Base-by-base conservation (phyloP, 2,329 filamentous ascomycete genomes). In the Raffaelea ambrosiae region DNA sequence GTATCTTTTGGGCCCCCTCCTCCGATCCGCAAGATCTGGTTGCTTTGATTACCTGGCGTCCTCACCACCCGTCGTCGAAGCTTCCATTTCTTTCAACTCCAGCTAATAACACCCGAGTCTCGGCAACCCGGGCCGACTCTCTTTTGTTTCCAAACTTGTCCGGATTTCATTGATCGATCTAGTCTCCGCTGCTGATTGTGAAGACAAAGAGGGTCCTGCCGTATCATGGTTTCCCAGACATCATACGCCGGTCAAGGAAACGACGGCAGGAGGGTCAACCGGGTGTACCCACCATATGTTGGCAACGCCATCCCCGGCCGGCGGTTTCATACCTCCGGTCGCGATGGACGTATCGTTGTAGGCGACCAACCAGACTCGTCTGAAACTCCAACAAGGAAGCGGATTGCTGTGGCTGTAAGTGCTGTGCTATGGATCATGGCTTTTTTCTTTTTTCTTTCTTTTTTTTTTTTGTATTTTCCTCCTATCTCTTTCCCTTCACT, bases 391-490 rank as follows among this genome's bases (percentile, higher is more conserved):
- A 71, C 75, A 50, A 66, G 76, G 43, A 80, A 80, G 65, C 68
- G 77, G 35, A 79, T 80, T 55, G 71, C 76, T 22, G 74, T 81
- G 51, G 77, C 77, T 50, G 77, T 81, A 66, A 66, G 76, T 64
- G 35, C 41, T 31, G 43, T n/a, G 22, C 19, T 8, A 5, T 38
- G 7, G 14, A 5, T 19, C 18, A 19, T 19, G 5, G 35, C 16
- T 38, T 38, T n/a, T 38, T 38, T n/a, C 40, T 31, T 21, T 19
- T 18, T 33, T 33, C 47, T 44, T 49, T 33, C 22, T 5, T 5
- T 13, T 35, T 33, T 23, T 40, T 39, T 26, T 23, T 31, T 40
- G 16, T 14, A 14, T 51, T 58, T 29, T 38, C 2, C 10, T 35
- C 14, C 7, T 22, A n/a, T 20, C 16, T 33, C 41, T 20, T 5